A percentile compares a stretch with the other conserved stretches of the same genome.
Evolutionary conservation across 495 filamentous ascomycete genomes (phyloP).

Genomic region (Chlorociboria aeruginascens): DNA sequence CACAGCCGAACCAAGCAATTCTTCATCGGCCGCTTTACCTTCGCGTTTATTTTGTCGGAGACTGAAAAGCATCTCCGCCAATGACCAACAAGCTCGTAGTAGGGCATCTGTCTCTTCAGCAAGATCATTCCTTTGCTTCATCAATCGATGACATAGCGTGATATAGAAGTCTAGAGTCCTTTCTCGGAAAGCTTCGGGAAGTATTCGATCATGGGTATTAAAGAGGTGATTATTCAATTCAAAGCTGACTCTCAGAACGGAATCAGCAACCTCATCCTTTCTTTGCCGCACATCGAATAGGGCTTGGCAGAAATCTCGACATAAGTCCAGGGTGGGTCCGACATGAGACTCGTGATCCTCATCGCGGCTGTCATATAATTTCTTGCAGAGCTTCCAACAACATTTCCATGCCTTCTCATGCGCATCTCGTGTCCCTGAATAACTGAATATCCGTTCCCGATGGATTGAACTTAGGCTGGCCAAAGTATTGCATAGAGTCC

Average conservation of each 20-base stretch:
- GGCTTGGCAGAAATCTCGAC: slow-evolving; percentile 82
- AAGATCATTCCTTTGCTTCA: slow-evolving; percentile 75
- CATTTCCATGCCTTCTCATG: slow-evolving; percentile 83
- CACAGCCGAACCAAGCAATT: slow-evolving; percentile 72
- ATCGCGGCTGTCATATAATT: slow-evolving; percentile 69
- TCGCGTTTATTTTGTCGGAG: slow-evolving; percentile 73
- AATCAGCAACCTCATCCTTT: slow-evolving; percentile 67
- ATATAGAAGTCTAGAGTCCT: slow-evolving; percentile 89
- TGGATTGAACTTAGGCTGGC: slow-evolving; percentile 77
- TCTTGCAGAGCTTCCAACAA: slow-evolving; percentile 84
- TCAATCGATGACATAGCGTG: slow-evolving; percentile 80
- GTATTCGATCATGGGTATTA: slow-evolving; percentile 74
- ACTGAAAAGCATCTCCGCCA: slow-evolving; percentile 91
- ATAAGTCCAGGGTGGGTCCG: slow-evolving; percentile 68
- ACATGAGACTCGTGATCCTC: slow-evolving; percentile 63
- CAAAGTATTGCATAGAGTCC: slow-evolving; percentile 87
- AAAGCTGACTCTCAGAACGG: slow-evolving; percentile 80
- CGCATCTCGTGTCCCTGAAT: slow-evolving; percentile 52
- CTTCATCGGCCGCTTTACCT: slow-evolving; percentile 62
- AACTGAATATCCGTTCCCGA: slow-evolving; percentile 63
- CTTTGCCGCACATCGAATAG: slow-evolving; percentile 73
- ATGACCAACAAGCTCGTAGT: slow-evolving; percentile 75
- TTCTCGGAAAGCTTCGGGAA: slow-evolving; percentile 83
- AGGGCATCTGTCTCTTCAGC: slow-evolving; percentile 73
- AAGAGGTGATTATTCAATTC: slow-evolving; percentile 92